These are phyloP conservation scores for Beauveria pseudobassiana DNA, from an alignment of 2,329 filamentous ascomycete genomes.

Conservation along the genomic window DNA sequence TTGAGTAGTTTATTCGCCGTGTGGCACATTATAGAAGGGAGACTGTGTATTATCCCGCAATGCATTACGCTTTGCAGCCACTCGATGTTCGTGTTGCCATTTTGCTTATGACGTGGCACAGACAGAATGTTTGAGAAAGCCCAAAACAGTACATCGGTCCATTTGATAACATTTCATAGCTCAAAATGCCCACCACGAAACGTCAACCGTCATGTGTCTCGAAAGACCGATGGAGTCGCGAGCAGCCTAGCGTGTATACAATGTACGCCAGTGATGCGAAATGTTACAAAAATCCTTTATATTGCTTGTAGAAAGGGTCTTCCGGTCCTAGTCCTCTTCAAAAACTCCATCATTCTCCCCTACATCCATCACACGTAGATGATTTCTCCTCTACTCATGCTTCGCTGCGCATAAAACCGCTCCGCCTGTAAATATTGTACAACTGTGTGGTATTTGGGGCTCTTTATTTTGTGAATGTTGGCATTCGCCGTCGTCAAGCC, in stretches of 20 bases:
- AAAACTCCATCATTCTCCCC: neutral
- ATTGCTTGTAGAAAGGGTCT: neutral
- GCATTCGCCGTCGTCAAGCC: neutral
- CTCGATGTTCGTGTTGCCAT: too few species aligned
- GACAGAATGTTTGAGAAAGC: too few species aligned
- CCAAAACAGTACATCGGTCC: too few species aligned
- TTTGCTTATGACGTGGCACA: neutral
- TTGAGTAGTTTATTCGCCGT: neutral
- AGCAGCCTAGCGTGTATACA: neutral
- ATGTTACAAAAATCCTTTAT: conserved; percentile 6
- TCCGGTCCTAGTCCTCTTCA: neutral
- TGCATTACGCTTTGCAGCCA: neutral
- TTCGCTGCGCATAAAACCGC: conserved; percentile 67
- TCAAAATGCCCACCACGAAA: neutral
- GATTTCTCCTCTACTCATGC: conserved; percentile 52
- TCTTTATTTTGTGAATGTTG: neutral
- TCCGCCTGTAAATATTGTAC: conserved; percentile 56
- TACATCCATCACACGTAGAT: neutral
- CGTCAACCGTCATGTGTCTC: too few species aligned
- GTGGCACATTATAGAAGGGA: neutral
- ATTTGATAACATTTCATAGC: too few species aligned
- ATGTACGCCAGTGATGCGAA: neutral
- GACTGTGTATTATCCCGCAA: neutral
- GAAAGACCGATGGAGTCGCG: too few species aligned
- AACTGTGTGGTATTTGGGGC: conserved; percentile 7